These are phyloP conservation scores for Mycena metata DNA, from an alignment of 768 basidiomycete species.

Conservation along the genomic window DNA sequence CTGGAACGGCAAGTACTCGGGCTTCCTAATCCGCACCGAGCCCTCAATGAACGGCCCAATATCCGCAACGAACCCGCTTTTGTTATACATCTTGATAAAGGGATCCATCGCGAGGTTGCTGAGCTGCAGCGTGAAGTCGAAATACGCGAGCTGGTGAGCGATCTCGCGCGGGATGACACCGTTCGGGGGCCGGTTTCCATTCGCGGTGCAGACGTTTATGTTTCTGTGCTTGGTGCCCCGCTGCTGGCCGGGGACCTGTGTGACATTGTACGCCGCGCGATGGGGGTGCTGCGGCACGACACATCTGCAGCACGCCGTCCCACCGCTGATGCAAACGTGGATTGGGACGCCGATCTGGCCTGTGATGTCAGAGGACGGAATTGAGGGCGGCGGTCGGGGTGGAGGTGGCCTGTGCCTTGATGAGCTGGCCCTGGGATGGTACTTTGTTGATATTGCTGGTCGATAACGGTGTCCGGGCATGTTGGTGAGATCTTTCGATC, in stretches of 20 bases:
- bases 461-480: background rate
- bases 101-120: background rate
- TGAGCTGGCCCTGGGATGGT: background rate
- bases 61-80: background rate
- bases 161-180: conserved; percentile 3
- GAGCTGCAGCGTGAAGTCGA: conserved; percentile 18
- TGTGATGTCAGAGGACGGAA: background rate
- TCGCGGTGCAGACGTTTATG: conserved; percentile 5
- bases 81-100: background rate
- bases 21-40: background rate
- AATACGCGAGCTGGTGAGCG: background rate
- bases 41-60: background rate
- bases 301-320: too few species aligned
- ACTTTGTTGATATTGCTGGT: background rate
- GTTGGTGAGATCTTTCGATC: background rate
- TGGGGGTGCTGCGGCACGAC: background rate
- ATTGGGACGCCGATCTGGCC: background rate
- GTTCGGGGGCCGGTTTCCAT: background rate
- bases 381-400: background rate
- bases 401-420: background rate
- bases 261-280: background rate
- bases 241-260: background rate
- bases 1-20: background rate
- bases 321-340: background rate
- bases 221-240: background rate